These are phyloP conservation scores for Oryza meridionalis DNA, from an alignment of 176 grass and related monocot species.

Conservation along the genomic window DNA sequence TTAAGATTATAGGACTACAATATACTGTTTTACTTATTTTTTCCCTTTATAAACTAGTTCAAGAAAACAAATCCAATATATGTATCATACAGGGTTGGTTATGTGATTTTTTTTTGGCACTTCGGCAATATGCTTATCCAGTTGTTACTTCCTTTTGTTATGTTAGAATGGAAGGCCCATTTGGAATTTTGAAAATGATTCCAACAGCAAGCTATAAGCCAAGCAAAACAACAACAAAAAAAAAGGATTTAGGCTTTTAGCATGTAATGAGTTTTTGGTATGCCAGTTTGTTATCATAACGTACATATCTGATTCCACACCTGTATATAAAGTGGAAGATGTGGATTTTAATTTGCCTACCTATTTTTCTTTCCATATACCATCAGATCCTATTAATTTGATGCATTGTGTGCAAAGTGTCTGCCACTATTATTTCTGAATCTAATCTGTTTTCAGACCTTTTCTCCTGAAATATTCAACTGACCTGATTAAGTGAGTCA, in stretches of 20 bases:
- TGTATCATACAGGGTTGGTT: neutral
- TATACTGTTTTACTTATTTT: neutral
- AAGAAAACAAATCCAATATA: slow-evolving; percentile 26
- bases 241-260: neutral
- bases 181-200: slow-evolving; percentile 2
- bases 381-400: slow-evolving; percentile 25
- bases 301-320: neutral
- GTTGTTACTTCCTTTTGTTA: neutral
- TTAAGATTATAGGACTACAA: slow-evolving; percentile 3
- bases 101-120: neutral
- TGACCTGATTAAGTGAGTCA: neutral
- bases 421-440: neutral
- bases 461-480: neutral
- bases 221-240: neutral
- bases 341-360: neutral
- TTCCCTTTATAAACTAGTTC: neutral
- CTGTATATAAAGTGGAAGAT: neutral
- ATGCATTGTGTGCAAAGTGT: neutral
- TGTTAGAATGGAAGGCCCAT: slow-evolving; percentile 1
- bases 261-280: slow-evolving; percentile 14
- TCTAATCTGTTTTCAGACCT: neutral
- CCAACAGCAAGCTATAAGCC: neutral
- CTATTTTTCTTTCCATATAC: neutral
- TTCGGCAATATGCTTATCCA: neutral
- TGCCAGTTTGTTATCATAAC: slow-evolving; percentile 2